Evolutionary conservation across 768 basidiomycete genomes (phyloP), one percentile per base, ranked within the genome.

Genomic region (Lentinus tigrinus): DNA sequence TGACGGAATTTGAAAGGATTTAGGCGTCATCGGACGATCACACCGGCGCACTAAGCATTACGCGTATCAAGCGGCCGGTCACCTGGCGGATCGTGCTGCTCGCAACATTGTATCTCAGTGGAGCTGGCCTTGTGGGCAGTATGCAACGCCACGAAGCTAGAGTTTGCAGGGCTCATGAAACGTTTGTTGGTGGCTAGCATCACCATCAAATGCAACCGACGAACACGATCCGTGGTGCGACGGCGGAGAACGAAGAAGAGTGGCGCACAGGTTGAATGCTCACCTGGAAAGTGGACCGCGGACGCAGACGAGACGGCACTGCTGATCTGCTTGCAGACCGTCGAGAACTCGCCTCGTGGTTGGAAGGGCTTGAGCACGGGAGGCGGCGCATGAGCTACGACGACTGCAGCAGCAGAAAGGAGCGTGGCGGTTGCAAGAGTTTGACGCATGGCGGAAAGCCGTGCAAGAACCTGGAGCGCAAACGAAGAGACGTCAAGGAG

Each of bases 251-350:
- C 8, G 17, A 49, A 3, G 48, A 49, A 14, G 21, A 16, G 11
- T 3, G n/a, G 26, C 47, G 34, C 7, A 24, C 24, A 9, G 44
- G 49, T n/a, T 43, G 19, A 13, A 3, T 13, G 46, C 49, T 9
- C 47, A 81, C 82, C 68, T 3, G 72, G 69, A 59, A 72, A 81
- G 53, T 75, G 78, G 6, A 85, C 82, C 2, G 69, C 70, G 9
- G 80, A 82, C 3, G 75, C 72, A 4, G 70, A 67, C 1, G 83
- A 82, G 6, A 82, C 68, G 0, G 70, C 68, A 1, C 52, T 44
- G 13, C 64, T 63, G 13, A 82, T 82, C 28, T 73, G 68, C 36
- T 64, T 34, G 61, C 81, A 82, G 31, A 47, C 47, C 10, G 42
- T 38, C 2, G 28, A 7, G 50, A 46, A 37, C 1, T 24, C 43